Percentiles rank a stretch among this genome's conserved stretches.
Evolutionary conservation across 768 basidiomycete genomes (phyloP).

Genomic region (Suillus occidentalis): DNA sequence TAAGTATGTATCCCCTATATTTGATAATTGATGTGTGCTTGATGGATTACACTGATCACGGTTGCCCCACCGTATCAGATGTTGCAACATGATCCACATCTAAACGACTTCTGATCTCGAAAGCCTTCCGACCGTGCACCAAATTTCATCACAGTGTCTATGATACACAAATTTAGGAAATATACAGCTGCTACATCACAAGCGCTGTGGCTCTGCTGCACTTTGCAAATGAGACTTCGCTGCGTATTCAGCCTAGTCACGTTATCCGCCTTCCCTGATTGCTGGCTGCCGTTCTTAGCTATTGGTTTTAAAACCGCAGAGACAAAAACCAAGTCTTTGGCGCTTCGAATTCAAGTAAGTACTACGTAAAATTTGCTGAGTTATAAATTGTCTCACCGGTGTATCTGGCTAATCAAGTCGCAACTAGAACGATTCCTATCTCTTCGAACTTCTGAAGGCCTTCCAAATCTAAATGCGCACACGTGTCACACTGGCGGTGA

Average conservation of each 20-base stretch:
- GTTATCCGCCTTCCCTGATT: not conserved
- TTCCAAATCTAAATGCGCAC: not conserved
- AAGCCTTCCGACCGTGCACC: not conserved
- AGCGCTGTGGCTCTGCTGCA: not conserved
- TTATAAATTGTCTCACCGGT: not conserved
- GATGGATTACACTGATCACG: not conserved
- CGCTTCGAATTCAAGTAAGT: not conserved
- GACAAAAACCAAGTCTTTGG: not conserved
- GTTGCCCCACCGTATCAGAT: not conserved
- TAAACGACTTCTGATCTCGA: not conserved
- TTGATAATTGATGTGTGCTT: not conserved
- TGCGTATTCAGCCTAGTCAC: not conserved
- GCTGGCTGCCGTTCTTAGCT: too few species aligned
- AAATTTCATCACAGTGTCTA: too few species aligned
- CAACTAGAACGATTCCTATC: not conserved
- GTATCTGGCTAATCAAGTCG: not conserved
- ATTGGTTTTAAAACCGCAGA: not conserved
- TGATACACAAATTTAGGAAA: too few species aligned
- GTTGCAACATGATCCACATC: not conserved
- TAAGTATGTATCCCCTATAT: not conserved
- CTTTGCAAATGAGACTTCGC: not conserved
- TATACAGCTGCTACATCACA: not conserved
- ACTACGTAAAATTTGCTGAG: not conserved
- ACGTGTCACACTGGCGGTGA: not conserved
- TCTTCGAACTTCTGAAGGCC: not conserved